Evolutionary conservation across 345 rosid species (phyloP).

Genomic region (Sisymbrium altissimum): DNA sequence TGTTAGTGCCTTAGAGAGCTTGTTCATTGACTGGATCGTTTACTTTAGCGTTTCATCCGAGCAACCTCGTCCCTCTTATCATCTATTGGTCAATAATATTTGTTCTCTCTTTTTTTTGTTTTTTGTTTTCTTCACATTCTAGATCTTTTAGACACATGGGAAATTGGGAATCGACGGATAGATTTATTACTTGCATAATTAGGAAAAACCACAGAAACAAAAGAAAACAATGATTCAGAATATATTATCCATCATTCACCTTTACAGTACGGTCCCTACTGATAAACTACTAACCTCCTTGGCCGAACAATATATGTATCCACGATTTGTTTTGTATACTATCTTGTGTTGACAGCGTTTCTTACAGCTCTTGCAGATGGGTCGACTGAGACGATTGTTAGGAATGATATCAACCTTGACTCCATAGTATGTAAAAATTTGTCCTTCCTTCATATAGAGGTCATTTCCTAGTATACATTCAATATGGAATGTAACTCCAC

Average conservation of each 20-base stretch:
- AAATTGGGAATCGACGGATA: no score
- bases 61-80: background rate
- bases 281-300: no score
- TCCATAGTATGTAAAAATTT: background rate
- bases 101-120: background rate
- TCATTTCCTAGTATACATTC: background rate
- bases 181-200: no score
- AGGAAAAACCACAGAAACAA: no score
- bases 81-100: background rate
- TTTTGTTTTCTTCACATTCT: background rate
- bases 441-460: background rate
- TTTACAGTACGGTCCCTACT: no score
- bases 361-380: background rate
- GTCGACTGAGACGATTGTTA: background rate
- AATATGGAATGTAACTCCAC: background rate
- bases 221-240: no score
- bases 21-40: background rate
- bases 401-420: background rate
- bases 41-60: background rate
- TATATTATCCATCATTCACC: no score
- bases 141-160: background rate
- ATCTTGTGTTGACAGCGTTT: background rate
- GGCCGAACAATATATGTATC: background rate
- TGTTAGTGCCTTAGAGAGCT: background rate
- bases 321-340: background rate